Conservation (phyloP, 768 basidiomycete genomes). For the Termitomyces heimii region DNA sequence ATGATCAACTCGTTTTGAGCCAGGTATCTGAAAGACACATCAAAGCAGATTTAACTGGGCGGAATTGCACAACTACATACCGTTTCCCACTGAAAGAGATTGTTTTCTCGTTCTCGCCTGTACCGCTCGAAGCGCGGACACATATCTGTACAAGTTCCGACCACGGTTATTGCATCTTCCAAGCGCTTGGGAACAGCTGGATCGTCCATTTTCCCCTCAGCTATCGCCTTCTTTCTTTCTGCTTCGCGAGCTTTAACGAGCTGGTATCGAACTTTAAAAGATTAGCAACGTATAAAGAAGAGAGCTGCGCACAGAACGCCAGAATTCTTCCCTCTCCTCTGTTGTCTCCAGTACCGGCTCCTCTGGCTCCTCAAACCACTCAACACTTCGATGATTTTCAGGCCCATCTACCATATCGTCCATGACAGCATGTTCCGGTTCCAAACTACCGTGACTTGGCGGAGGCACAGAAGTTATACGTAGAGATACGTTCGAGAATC, state of each 20-base stretch:
- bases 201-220: slow-evolving; percentile 84
- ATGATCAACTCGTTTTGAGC: slow-evolving; percentile 83
- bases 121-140: slow-evolving; percentile 93
- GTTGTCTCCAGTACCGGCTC: slow-evolving; percentile 48
- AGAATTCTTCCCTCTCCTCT: slow-evolving; percentile 66
- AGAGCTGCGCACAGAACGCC: slow-evolving; percentile 55
- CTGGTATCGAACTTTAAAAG: slow-evolving; percentile 29
- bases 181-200: slow-evolving; percentile 73
- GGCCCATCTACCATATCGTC: slow-evolving; percentile 29
- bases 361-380: slow-evolving; percentile 27
- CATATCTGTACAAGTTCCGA: slow-evolving; percentile 91
- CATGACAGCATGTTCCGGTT: slow-evolving; percentile 20
- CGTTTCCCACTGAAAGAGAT: slow-evolving; percentile 80
- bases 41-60: slow-evolving; percentile 29
- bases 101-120: slow-evolving; percentile 83
- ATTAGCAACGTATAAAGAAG: slow-evolving; percentile 9
- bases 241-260: slow-evolving; percentile 68
- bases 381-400: slow-evolving; percentile 23
- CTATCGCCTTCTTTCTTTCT: slow-evolving; percentile 70
- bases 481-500: slow-evolving; percentile 35
- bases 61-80: slow-evolving; percentile 47
- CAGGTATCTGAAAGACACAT: slow-evolving; percentile 56
- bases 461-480: slow-evolving; percentile 21
- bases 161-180: slow-evolving; percentile 88
- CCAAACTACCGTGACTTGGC: slow-evolving; percentile 12